A percentile compares a stretch with the other conserved stretches of the same genome.
These are phyloP conservation scores for Suhomyces sp. DNA, from an alignment of 805 yeast species.

Conservation along the genomic window DNA sequence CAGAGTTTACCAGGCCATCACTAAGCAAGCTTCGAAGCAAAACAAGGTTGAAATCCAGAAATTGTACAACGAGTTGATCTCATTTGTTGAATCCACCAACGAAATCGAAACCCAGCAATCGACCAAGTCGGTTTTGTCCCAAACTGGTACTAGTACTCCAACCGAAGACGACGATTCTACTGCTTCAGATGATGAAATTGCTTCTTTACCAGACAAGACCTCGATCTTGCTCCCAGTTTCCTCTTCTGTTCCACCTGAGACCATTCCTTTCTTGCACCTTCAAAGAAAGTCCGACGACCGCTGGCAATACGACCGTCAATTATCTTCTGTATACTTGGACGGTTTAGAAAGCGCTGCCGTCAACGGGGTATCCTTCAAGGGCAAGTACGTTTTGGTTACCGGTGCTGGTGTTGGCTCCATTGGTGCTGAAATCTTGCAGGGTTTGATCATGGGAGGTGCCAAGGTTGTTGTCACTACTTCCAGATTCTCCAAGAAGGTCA, in stretches of 20 bases:
- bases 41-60: constrained; percentile 70
- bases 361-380: constrained; percentile 87
- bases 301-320: constrained; percentile 81
- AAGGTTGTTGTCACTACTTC: constrained; percentile 95
- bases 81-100: constrained; percentile 63
- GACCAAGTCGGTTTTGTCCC: constrained; percentile 48
- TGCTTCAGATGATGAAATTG: constrained; percentile 72
- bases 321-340: constrained; percentile 77
- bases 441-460: constrained; percentile 96
- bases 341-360: constrained; percentile 92
- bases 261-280: constrained; percentile 92
- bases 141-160: constrained; percentile 44
- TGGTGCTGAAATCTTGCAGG: constrained; percentile 95
- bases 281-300: constrained; percentile 73
- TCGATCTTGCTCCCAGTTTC: constrained; percentile 73
- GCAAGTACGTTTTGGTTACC: constrained; percentile 85
- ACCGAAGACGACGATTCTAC: constrained; percentile 40
- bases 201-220: constrained; percentile 73
- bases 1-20: constrained; percentile 75
- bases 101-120: constrained; percentile 69
- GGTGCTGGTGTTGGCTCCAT: constrained; percentile 99
- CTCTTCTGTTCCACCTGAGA: constrained; percentile 69
- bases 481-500: constrained; percentile 87
- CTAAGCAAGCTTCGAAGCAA: constrained; percentile 62
- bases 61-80: constrained; percentile 66